Base-by-base conservation (phyloP, 1,139 yeast genomes). In the Protomyces macrosporus region DNA sequence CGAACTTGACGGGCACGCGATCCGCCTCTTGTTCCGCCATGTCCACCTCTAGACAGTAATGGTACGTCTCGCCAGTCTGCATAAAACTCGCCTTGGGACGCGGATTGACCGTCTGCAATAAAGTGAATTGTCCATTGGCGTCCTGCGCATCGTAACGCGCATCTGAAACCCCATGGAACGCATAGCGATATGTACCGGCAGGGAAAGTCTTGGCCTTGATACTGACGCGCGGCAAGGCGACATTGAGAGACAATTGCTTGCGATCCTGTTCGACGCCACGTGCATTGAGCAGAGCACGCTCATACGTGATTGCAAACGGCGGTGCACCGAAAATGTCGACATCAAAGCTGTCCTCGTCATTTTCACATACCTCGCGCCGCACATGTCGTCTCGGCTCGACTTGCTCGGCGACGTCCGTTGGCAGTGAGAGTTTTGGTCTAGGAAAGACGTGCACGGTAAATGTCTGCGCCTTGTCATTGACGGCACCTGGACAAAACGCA, bases 231-330 rank as follows among this genome's bases (percentile, higher is more conserved):
- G 77, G 80, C 9, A 84, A 78, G 0, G 84, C 80, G 35, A 82
- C 85, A 61, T 80, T 84, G 14, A 81, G 72, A 45, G 77, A 77
- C 54, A 69, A 71, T 54, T 67, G 70, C 40, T 67, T 74, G 71
- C 32, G 74, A 35, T 70, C 69, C 37, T 88, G 90, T 70, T 75
- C 53, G 34, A 45, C 34, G 33, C 66, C 62, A n/a, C 61, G 64
- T 3, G 50, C 57, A 9, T 51, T 45, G 33, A 45, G 35, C 33
- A 55, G 64, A 35, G 63, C 64, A 7, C 66, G 65, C 45, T 84
- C 84, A 71, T 90, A 91, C 62, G 84, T 84, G 48, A 91, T 77
- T 7, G 82, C 75, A 70, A 90, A 90, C 37, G 98, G 97, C 0
- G 87, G 80, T 68, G 66, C 66, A 0, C 97, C 97, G 54, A 76